Evolutionary conservation across 2,329 filamentous ascomycete genomes (phyloP), one percentile per base, ranked within the genome.

Genomic region (Zymoseptoria brevis): DNA sequence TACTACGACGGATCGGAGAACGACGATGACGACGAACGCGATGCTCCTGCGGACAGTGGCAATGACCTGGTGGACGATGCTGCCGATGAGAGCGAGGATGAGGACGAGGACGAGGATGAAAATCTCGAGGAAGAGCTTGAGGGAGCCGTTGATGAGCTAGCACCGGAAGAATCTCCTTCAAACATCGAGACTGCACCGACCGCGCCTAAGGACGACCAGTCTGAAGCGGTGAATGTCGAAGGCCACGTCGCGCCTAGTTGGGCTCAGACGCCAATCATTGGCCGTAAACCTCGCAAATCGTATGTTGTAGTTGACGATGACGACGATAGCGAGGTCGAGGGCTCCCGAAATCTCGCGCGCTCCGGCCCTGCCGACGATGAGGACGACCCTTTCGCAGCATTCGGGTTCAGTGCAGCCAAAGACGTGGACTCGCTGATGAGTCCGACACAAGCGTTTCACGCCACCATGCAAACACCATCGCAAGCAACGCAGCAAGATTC

Each of bases 401-500:
- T 72, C 57, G 64, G 64, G 26, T 72, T 72, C 48, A 66, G 66
- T 9, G 60, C 61, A 26, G 62, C 57, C 19, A 64, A 62, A 21
- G 54, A 56, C 13, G 63, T 59, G n/a, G 63, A 57, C 51, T 63
- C 64, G 9, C 58, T 72, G 52, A 67, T 72, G 66, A 71, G 68
- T 57, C 70, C 70, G 19, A 72, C 71, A 2, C 71, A 72, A 57
- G 70, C 70, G 11, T 72, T 72, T 66, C 66, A 70, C 35, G 71
- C 71, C 4, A 72, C 71, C 2, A 72, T 72, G 71, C 69, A 71
- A 51, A 71, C 68, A 2, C 71, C 70, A 8, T 68, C 71, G n/a
- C 71, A 72, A 57, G 59, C 63, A 1, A 68, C 65, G 7, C 70
- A 69, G 55, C 67, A 75, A 62, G 79, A 82, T 62, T 82, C 81